A percentile compares a stretch with the other conserved stretches of the same genome.
Conservation (phyloP, 1,139 yeast genomes). For the Candida smagusa region DNA sequence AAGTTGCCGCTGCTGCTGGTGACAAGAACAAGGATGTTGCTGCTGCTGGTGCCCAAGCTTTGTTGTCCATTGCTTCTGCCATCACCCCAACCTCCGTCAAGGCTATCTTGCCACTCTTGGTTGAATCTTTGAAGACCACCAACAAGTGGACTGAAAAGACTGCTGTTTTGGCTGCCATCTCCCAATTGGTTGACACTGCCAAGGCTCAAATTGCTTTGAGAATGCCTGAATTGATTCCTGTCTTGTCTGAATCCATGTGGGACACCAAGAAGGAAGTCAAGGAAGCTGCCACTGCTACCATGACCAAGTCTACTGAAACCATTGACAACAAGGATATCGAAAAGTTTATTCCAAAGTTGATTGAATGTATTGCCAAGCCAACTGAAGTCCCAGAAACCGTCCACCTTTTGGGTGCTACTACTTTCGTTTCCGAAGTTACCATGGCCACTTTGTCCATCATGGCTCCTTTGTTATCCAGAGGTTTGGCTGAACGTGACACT, state of each 20-base stretch:
- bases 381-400: slow-evolving; percentile 98
- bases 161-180: slow-evolving; percentile 78
- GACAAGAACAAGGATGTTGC: slow-evolving; percentile 78
- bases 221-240: slow-evolving; percentile 99
- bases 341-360: slow-evolving; percentile 96
- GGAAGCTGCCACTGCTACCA: slow-evolving; percentile 92
- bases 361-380: slow-evolving; percentile 95
- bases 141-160: slow-evolving; percentile 99
- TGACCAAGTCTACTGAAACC: slow-evolving; percentile 94
- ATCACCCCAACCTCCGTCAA: slow-evolving; percentile 93
- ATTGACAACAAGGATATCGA: slow-evolving; percentile 99
- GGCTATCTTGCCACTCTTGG: slow-evolving; percentile 79
- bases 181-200: slow-evolving; percentile 90
- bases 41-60: slow-evolving; percentile 67
- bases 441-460: slow-evolving; percentile 98
- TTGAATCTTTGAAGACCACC: slow-evolving; percentile 65
- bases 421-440: slow-evolving; percentile 98
- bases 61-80: slow-evolving; percentile 72
- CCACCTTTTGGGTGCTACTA: slow-evolving; percentile 98
- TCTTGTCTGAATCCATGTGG: slow-evolving; percentile 99
- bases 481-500: slow-evolving; percentile 99
- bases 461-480: slow-evolving; percentile 98
- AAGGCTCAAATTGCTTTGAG: slow-evolving; percentile 95
- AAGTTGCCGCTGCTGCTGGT: slow-evolving; percentile 77
- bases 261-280: slow-evolving; percentile 98